A percentile compares a stretch with the other conserved stretches of the same genome.
phyloP scores from a whole-genome alignment of 164 flowering plant genomes.

The Stephania cephalantha region DNA sequence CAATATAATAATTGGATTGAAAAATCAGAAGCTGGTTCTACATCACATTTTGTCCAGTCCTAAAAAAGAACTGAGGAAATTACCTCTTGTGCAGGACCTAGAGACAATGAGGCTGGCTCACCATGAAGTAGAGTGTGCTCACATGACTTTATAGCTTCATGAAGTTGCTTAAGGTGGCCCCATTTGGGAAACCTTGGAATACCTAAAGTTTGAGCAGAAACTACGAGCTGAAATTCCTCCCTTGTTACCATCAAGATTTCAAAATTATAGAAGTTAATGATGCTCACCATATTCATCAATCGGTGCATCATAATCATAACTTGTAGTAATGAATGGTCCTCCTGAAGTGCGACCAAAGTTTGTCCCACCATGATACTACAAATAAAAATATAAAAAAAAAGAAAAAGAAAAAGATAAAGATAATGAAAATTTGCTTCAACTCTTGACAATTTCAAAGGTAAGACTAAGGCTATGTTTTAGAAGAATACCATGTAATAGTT shows the following conservation, averaged over 20 bases:
- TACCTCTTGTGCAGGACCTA: conserved; percentile 88
- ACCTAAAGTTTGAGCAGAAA: conserved; percentile 35
- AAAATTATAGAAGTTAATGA: background rate
- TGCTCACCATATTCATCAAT: conserved; percentile 92
- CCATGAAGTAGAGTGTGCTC: conserved; percentile 58
- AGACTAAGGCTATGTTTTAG: background rate
- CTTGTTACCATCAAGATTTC: background rate
- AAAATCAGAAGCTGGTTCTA: background rate
- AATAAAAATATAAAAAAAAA: background rate
- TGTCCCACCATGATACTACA: conserved; percentile 98
- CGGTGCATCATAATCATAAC: conserved; percentile 99
- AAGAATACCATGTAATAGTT: conserved; percentile 88
- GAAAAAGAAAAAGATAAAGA: background rate
- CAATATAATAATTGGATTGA: background rate
- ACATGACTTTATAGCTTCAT: conserved; percentile 70
- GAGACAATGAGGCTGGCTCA: conserved; percentile 37
- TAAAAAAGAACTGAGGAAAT: background rate
- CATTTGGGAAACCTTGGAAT: conserved; percentile 89
- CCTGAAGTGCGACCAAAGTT: conserved; percentile 98
- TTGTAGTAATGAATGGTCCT: conserved; percentile 97
- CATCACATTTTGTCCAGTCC: background rate
- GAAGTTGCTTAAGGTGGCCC: conserved; percentile 95
- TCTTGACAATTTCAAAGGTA: background rate
- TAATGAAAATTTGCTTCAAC: background rate
- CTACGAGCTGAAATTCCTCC: background rate